phyloP scores from a whole-genome alignment of 208 protist genomes.

The Kentomonas sorsogonicus region DNA sequence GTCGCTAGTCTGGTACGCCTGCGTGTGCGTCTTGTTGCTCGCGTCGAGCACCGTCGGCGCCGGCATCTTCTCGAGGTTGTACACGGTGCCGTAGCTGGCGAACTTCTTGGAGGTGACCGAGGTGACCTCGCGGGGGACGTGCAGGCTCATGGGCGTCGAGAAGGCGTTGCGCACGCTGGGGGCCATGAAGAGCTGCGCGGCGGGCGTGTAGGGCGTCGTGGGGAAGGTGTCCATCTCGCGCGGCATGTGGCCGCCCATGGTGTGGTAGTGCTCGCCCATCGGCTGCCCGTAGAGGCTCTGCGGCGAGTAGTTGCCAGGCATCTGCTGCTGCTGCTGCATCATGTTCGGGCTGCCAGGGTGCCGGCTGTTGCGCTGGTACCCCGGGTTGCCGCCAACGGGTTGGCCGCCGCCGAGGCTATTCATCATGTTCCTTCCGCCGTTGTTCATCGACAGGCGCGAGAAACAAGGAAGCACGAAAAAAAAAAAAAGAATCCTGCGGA shows the following conservation, averaged over 20 bases:
- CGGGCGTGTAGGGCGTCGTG: slow-evolving; percentile 71
- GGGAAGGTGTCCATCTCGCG: slow-evolving; percentile 85
- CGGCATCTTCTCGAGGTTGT: slow-evolving; percentile 74
- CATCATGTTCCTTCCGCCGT: slow-evolving; percentile 5
- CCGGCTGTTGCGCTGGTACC: too few relatives aligned
- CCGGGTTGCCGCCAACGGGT: background rate
- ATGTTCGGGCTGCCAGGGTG: slow-evolving; percentile 5
- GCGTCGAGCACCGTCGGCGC: slow-evolving; percentile 48
- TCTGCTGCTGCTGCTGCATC: background rate
- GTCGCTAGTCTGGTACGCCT: slow-evolving; percentile 71
- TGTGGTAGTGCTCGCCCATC: slow-evolving; percentile 49
- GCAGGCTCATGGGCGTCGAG: slow-evolving; percentile 23
- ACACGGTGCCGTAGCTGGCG: slow-evolving; percentile 80
- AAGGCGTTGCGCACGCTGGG: slow-evolving; percentile 47
- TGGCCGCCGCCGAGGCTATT: background rate
- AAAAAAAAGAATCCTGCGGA: slow-evolving; percentile 4
- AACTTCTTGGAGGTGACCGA: slow-evolving; percentile 82
- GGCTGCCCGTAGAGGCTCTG: slow-evolving; percentile 58
- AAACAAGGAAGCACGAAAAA: slow-evolving; percentile 13
- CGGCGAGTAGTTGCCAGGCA: slow-evolving; percentile 34
- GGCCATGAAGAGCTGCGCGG: slow-evolving; percentile 72
- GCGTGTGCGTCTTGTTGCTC: slow-evolving; percentile 61
- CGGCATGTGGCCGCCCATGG: slow-evolving; percentile 30
- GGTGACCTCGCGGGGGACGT: slow-evolving; percentile 41
- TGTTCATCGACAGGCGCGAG: background rate